These are phyloP conservation scores for Capsicum pubescens DNA, from an alignment of 257 asterid species.

Conservation along the genomic window DNA sequence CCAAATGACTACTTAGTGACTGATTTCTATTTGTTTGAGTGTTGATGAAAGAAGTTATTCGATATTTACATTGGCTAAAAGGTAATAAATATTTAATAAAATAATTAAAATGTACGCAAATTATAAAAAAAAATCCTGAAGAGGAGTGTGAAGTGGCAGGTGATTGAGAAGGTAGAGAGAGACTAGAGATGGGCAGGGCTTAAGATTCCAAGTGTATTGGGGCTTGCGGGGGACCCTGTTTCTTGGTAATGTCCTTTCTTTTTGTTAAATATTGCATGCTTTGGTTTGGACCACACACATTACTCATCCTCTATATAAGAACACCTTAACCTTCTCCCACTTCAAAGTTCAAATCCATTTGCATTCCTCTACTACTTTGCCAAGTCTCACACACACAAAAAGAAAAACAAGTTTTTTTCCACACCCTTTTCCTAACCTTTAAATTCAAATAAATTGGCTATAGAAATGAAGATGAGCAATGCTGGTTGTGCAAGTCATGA, in stretches of 20 bases:
- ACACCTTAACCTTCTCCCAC: not conserved
- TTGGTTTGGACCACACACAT: conserved; percentile 21
- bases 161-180: conserved; percentile 24
- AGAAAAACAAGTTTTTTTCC: too few species aligned
- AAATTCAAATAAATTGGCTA: conserved; percentile 13
- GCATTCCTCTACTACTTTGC: not conserved
- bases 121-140: not conserved
- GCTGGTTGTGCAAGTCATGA: conserved; percentile 32
- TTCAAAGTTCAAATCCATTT: conserved; percentile 8
- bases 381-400: not conserved
- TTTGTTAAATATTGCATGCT: conserved; percentile 26
- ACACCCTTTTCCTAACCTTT: not conserved
- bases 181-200: conserved; percentile 21
- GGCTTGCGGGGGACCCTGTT: conserved; percentile 18
- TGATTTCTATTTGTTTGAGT: too few species aligned
- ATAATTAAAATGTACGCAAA: too few species aligned
- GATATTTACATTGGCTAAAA: too few species aligned
- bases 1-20: too few species aligned
- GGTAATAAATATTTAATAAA: too few species aligned
- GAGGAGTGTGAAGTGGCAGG: not conserved
- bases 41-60: too few species aligned
- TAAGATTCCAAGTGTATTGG: conserved; percentile 24
- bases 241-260: conserved; percentile 26
- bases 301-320: conserved; percentile 16
- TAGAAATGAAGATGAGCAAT: conserved; percentile 43